phyloP scores from a whole-genome alignment of 805 yeast genomes.

The Clavispora fructus region DNA sequence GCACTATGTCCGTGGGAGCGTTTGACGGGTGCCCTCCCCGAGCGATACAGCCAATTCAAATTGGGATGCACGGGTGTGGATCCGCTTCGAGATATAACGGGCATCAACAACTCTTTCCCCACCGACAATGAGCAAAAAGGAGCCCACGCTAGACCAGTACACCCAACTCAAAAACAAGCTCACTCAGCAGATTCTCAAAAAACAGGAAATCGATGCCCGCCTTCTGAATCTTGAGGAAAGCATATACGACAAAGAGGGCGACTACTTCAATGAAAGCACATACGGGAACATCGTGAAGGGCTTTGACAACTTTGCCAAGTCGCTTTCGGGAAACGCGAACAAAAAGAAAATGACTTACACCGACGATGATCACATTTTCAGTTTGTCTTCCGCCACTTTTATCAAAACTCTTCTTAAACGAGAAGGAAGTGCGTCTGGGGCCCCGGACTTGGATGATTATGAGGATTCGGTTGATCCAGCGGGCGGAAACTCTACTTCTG shows the following conservation, averaged over 20 bases:
- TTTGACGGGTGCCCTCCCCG: too few relatives aligned
- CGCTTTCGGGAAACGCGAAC: conserved; percentile 25
- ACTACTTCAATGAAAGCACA: conserved; percentile 66
- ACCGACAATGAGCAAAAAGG: conserved; percentile 13
- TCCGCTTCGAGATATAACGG: neutral
- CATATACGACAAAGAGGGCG: conserved; percentile 71
- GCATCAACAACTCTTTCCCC: neutral
- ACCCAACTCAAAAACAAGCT: conserved; percentile 62
- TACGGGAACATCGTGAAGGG: conserved; percentile 88
- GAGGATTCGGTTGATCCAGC: conserved; percentile 17
- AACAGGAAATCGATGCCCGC: conserved; percentile 60
- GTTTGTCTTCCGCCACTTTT: conserved; percentile 66
- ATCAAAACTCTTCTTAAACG: conserved; percentile 51
- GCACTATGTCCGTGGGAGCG: too few relatives aligned
- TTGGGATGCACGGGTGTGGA: neutral
- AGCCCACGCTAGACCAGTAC: conserved; percentile 45
- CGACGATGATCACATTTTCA: conserved; percentile 78
- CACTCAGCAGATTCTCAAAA: conserved; percentile 54
- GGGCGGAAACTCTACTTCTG: conserved; percentile 1
- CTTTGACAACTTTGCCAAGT: conserved; percentile 72
- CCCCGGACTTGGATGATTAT: conserved; percentile 16
- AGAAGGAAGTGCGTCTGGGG: conserved; percentile 33
- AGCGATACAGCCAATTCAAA: too few relatives aligned
- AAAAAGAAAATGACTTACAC: conserved; percentile 49
- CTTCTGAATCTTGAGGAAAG: conserved; percentile 66